phyloP scores from a whole-genome alignment of 306 rosid species.

The Cucurbita pepo region DNA sequence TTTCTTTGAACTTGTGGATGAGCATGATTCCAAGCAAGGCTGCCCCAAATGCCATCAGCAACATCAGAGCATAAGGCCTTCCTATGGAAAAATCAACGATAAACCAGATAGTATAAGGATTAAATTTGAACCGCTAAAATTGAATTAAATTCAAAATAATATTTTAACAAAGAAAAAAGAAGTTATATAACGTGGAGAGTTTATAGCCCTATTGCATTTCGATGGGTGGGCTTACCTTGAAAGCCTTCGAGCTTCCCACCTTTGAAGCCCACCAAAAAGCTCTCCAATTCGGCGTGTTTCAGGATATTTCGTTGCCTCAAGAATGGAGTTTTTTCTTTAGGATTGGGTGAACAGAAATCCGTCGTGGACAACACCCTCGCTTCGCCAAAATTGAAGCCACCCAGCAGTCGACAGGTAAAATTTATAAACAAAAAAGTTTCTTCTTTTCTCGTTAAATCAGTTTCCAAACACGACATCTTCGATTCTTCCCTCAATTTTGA shows the following conservation, averaged over 20 bases:
- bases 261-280: not conserved
- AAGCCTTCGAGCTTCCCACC: not conserved
- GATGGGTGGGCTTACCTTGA: not conserved
- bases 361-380: not conserved
- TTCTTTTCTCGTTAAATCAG: not conserved
- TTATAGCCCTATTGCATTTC: not conserved
- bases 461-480: constrained; percentile 40
- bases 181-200: not conserved
- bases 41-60: too few species aligned
- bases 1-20: too few species aligned
- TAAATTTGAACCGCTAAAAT: too few species aligned
- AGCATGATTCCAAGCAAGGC: too few species aligned
- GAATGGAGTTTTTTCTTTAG: not conserved
- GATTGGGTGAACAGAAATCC: not conserved
- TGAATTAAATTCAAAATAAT: too few species aligned
- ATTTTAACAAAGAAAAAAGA: too few species aligned
- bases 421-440: not conserved
- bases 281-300: not conserved
- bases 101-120: too few species aligned
- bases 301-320: not conserved
- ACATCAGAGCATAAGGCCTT: too few species aligned
- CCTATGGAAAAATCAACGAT: not conserved
- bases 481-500: constrained; percentile 47
- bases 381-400: not conserved
- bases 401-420: constrained; percentile 3